phyloP scores from a whole-genome alignment of 148 eudicot species.

The Chenopodium quinoa region DNA sequence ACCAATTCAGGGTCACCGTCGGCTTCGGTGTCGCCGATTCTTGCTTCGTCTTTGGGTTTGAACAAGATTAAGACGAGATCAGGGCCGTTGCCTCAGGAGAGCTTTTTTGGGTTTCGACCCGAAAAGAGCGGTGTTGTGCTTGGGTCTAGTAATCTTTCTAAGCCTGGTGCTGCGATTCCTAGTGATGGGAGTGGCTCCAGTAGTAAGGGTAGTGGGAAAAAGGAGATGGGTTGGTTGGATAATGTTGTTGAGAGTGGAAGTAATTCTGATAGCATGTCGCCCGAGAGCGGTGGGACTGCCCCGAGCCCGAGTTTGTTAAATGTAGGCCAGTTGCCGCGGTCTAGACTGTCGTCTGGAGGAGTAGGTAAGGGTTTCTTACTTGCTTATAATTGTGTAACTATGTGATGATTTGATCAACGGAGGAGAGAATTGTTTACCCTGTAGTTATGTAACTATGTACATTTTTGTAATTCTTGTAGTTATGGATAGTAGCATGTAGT shows the following conservation, averaged over 20 bases:
- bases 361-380: slow-evolving; percentile 48
- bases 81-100: slow-evolving; percentile 97
- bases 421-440: neutral
- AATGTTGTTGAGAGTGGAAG: slow-evolving; percentile 54
- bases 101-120: slow-evolving; percentile 68
- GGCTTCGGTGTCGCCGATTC: slow-evolving; percentile 67
- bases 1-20: slow-evolving; percentile 18
- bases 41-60: slow-evolving; percentile 87
- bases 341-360: slow-evolving; percentile 68
- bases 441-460: too few relatives aligned
- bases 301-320: slow-evolving; percentile 40
- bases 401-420: neutral
- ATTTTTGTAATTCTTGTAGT: neutral
- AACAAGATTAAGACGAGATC: slow-evolving; percentile 97
- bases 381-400: neutral
- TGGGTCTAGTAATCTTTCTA: slow-evolving; percentile 78
- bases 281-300: slow-evolving; percentile 54
- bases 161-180: slow-evolving; percentile 26
- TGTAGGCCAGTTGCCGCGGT: slow-evolving; percentile 40
- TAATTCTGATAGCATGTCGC: slow-evolving; percentile 54
- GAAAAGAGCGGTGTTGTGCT: slow-evolving; percentile 56
- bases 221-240: slow-evolving; percentile 43
- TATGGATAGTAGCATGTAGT: neutral
- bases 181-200: slow-evolving; percentile 19
- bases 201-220: slow-evolving; percentile 24